Evolutionary conservation across 306 rosid genomes (phyloP).

Genomic region (Glycyrrhiza uralensis): DNA sequence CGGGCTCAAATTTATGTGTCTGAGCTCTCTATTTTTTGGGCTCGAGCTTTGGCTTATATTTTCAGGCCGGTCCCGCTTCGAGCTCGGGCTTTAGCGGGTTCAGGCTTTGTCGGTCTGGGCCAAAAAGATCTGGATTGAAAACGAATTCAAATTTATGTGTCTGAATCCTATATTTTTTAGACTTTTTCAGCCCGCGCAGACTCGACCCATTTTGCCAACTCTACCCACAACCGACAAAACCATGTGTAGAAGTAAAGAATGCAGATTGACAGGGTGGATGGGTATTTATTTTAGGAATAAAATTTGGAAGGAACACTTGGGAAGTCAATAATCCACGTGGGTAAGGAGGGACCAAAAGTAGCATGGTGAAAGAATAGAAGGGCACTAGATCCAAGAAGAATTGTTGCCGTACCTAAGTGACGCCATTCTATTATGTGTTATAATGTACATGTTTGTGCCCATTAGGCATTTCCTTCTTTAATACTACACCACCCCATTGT

Average conservation of each 20-base stretch:
- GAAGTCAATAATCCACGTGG: constrained; percentile 32
- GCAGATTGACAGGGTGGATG: neutral
- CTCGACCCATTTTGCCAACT: too few relatives aligned
- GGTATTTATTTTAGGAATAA: too few relatives aligned
- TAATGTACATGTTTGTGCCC: neutral
- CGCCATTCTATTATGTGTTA: constrained; percentile 8
- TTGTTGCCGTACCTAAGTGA: constrained; percentile 20
- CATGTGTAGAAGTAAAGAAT: neutral
- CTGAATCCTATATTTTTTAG: too few relatives aligned
- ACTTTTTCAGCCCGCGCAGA: too few relatives aligned
- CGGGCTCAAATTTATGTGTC: too few relatives aligned
- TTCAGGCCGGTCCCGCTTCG: too few relatives aligned
- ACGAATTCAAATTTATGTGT: too few relatives aligned
- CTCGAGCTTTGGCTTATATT: too few relatives aligned
- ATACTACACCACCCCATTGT: neutral
- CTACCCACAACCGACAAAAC: neutral
- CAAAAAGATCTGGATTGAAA: too few relatives aligned
- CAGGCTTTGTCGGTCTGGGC: too few relatives aligned
- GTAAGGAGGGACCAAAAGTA: constrained; percentile 14
- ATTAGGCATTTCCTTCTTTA: constrained; percentile 21
- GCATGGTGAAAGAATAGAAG: neutral
- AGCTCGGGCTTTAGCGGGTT: too few relatives aligned
- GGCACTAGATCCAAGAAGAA: constrained; percentile 45
- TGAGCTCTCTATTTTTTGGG: too few relatives aligned
- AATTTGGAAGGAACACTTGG: neutral